A percentile compares a stretch with the other conserved stretches of the same genome.
Evolutionary conservation across 1,139 yeast genomes (phyloP).

Genomic region (Saccharomycopsis hybrid): DNA sequence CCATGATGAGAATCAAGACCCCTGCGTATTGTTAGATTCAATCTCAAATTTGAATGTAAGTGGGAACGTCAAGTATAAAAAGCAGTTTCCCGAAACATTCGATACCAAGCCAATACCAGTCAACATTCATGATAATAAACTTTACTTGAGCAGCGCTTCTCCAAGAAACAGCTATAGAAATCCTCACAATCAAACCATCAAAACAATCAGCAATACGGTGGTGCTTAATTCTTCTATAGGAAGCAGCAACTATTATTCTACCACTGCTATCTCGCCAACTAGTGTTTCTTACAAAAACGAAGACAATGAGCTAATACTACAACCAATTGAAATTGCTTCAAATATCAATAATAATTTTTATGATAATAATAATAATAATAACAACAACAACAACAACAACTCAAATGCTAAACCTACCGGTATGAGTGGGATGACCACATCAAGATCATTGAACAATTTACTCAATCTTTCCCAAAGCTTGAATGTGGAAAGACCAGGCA

Average conservation of each 20-base stretch:
- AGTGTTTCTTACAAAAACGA: slow-evolving; percentile 6
- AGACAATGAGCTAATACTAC: not conserved
- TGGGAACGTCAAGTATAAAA: not conserved
- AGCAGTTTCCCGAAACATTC: slow-evolving; percentile 17
- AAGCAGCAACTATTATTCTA: slow-evolving; percentile 5
- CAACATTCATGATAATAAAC: slow-evolving; percentile 19
- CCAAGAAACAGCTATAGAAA: slow-evolving; percentile 1
- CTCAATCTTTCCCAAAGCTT: slow-evolving; percentile 16
- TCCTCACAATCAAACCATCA: not conserved
- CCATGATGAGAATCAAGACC: too few relatives aligned
- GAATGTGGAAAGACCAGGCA: slow-evolving; percentile 1
- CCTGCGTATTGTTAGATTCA: not conserved
- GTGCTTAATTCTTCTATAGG: not conserved
- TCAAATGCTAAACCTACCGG: not conserved
- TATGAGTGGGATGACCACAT: slow-evolving; percentile 12
- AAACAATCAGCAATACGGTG: not conserved
- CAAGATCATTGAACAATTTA: slow-evolving; percentile 18
- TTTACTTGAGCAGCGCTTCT: slow-evolving; percentile 6
- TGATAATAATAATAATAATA: not conserved
- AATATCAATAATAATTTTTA: not conserved
- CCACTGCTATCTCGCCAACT: slow-evolving; percentile 12
- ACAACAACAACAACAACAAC: not conserved
- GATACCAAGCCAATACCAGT: slow-evolving; percentile 20
- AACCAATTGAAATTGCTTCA: not conserved
- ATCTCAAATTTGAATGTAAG: not conserved